Conservation (phyloP, 2,329 filamentous ascomycete genomes). For the Orbilia quercus region DNA sequence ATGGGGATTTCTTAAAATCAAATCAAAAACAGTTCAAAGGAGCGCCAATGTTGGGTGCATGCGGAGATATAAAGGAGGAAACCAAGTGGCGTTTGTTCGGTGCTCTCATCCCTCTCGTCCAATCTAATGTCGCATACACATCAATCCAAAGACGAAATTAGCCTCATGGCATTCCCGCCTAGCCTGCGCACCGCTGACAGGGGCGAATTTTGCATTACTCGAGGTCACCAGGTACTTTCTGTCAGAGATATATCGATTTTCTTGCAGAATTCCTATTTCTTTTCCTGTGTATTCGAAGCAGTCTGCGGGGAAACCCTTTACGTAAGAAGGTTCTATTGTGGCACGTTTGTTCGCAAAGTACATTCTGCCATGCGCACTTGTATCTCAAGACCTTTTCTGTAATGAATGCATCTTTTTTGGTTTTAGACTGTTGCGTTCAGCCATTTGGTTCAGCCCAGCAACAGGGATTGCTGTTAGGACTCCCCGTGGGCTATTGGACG, state of each 20-base stretch:
- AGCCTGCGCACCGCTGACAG: slow-evolving; percentile 23
- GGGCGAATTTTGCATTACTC: background rate
- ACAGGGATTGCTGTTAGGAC: slow-evolving; percentile 2
- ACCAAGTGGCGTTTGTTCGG: slow-evolving; percentile 28
- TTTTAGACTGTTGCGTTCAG: slow-evolving; percentile 2
- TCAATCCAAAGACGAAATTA: slow-evolving; percentile 40
- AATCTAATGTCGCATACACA: slow-evolving; percentile 33
- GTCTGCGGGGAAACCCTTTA: no score
- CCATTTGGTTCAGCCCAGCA: slow-evolving; percentile 15
- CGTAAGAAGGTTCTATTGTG: no score
- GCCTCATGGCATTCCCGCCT: background rate
- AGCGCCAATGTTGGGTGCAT: slow-evolving; percentile 23
- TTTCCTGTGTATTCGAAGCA: no score
- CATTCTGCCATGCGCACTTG: slow-evolving; percentile 16
- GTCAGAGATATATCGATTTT: no score
- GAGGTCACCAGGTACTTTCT: no score
- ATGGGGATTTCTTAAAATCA: slow-evolving; percentile 2
- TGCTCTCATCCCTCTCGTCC: slow-evolving; percentile 24
- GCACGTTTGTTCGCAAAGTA: no score
- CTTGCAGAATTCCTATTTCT: no score
- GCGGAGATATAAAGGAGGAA: slow-evolving; percentile 49
- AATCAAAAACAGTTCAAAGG: background rate
- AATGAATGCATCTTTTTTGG: background rate
- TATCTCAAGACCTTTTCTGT: background rate
- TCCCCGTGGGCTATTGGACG: slow-evolving; percentile 28